phyloP scores from a whole-genome alignment of 371 early-diverging fungal species.

The Dichotomocladium elegans region DNA sequence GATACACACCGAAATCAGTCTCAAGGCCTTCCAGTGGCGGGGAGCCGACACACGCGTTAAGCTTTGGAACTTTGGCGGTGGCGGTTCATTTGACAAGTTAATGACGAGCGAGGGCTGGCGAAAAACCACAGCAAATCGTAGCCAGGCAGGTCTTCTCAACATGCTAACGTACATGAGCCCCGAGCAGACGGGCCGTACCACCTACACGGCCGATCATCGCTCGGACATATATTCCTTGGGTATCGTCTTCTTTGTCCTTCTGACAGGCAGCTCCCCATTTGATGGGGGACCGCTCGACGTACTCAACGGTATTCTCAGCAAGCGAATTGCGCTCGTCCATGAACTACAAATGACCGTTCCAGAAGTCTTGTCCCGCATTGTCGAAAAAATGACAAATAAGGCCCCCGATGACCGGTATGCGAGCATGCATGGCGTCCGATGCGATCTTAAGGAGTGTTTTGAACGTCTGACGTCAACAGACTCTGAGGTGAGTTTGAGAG shows the following conservation, averaged over 20 bases:
- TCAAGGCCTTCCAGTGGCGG: constrained; percentile 39
- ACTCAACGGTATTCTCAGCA: constrained; percentile 49
- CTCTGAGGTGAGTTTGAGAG: constrained; percentile 11
- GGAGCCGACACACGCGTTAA: constrained; percentile 25
- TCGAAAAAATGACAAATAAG: constrained; percentile 59
- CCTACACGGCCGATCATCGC: constrained; percentile 52
- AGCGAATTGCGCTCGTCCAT: constrained; percentile 38
- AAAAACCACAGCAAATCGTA: constrained; percentile 26
- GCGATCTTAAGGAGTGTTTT: constrained; percentile 50
- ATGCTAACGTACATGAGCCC: constrained; percentile 37
- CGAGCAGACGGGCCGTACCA: constrained; percentile 58
- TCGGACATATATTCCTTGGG: constrained; percentile 58
- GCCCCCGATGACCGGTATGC: constrained; percentile 56
- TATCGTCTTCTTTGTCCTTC: constrained; percentile 45
- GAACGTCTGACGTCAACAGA: constrained; percentile 23
- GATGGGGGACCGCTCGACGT: constrained; percentile 55
- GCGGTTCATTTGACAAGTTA: constrained; percentile 28
- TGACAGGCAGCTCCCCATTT: constrained; percentile 49
- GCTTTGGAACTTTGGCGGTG: constrained; percentile 37
- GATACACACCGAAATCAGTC: constrained; percentile 37
- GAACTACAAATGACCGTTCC: constrained; percentile 50
- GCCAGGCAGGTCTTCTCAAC: constrained; percentile 14
- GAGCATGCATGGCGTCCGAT: constrained; percentile 51
- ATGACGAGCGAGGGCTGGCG: constrained; percentile 44
- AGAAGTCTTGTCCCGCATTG: constrained; percentile 39